Evolutionary conservation across 2,329 filamentous ascomycete species (phyloP).

Genomic region (Scedosporium boydii): DNA sequence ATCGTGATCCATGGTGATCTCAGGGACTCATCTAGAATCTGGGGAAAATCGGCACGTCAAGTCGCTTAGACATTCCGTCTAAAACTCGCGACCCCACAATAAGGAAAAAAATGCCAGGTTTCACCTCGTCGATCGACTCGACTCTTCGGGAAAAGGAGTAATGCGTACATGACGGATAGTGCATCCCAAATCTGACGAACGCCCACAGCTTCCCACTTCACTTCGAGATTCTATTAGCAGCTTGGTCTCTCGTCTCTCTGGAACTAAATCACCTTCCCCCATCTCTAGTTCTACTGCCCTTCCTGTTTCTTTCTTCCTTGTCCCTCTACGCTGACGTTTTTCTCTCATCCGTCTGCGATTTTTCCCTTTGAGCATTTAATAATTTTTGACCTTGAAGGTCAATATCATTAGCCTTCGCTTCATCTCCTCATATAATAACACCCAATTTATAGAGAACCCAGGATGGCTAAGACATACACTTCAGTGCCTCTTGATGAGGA

Average conservation of each 20-base stretch:
- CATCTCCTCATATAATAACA: not conserved
- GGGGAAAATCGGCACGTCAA: not conserved
- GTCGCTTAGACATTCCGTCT: not conserved
- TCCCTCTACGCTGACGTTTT: no score
- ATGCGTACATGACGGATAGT: no score
- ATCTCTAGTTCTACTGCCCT: no score
- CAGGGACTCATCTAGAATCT: not conserved
- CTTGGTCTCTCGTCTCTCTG: no score
- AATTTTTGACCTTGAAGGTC: no score
- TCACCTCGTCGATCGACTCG: not conserved
- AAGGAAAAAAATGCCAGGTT: not conserved
- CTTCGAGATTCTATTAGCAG: no score
- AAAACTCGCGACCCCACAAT: conserved; percentile 5
- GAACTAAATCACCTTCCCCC: no score
- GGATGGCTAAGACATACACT: conserved; percentile 10
- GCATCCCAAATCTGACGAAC: no score
- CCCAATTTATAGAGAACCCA: not conserved
- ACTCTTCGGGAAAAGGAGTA: not conserved
- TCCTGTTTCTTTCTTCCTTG: no score
- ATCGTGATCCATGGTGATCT: not conserved
- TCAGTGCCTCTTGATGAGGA: conserved; percentile 13
- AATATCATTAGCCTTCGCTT: not conserved
- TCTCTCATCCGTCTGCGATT: no score
- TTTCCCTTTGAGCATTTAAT: no score
- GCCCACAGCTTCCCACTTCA: no score